Conservation (phyloP, 495 filamentous ascomycete species). For the Trichocladium uniseriatum region DNA sequence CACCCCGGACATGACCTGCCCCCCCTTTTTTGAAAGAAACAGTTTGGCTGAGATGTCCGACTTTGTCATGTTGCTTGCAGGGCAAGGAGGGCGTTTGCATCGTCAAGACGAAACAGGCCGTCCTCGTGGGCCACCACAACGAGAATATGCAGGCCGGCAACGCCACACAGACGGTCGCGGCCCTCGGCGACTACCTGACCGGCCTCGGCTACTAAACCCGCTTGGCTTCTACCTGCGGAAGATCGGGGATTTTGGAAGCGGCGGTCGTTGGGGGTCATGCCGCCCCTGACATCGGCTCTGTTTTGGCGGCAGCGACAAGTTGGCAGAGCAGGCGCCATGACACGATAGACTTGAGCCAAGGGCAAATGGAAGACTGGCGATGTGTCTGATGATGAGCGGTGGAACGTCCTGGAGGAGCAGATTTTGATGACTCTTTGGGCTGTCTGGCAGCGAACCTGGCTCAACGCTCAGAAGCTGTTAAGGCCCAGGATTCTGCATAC, state of each 20-base stretch:
- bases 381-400: background rate
- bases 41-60: no score
- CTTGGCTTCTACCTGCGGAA: no score
- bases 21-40: no score
- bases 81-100: slow-evolving; percentile 71
- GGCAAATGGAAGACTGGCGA: background rate
- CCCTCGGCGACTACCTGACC: slow-evolving; percentile 67
- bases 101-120: slow-evolving; percentile 72
- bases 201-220: slow-evolving; percentile 60
- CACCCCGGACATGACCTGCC: no score
- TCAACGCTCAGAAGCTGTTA: background rate
- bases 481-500: background rate
- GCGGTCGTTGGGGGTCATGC: no score
- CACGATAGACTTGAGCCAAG: no score
- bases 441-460: background rate
- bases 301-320: no score
- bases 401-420: background rate
- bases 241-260: no score
- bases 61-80: no score
- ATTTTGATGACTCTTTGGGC: background rate
- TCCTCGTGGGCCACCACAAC: slow-evolving; percentile 78
- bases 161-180: slow-evolving; percentile 54
- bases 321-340: no score
- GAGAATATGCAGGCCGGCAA: slow-evolving; percentile 58
- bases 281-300: no score